Evolutionary conservation across 768 basidiomycete species (phyloP).

Genomic region (Lyophyllum shimeji): DNA sequence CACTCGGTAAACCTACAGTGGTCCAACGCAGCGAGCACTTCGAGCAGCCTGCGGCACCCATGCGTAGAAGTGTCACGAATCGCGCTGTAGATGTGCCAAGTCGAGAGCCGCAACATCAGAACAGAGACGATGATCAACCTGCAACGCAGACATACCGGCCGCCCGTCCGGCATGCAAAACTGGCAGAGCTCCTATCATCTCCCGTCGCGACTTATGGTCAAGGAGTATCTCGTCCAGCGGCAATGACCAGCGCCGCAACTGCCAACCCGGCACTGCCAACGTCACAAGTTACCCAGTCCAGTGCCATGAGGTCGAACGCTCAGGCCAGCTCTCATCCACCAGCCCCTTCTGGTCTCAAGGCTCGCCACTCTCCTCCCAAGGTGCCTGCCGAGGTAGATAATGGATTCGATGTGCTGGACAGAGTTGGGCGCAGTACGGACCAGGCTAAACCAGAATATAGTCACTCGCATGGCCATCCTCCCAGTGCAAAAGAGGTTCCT

Average conservation of each 20-base stretch:
- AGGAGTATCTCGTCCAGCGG: background rate
- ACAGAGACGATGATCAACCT: background rate
- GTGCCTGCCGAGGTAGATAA: background rate
- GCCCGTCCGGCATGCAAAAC: constrained; percentile 30
- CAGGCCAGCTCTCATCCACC: background rate
- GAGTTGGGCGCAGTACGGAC: background rate
- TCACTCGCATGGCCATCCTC: background rate
- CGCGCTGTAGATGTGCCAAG: background rate
- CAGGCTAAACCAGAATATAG: background rate
- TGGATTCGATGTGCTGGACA: background rate
- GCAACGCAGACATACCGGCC: constrained; percentile 10
- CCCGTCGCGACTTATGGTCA: background rate
- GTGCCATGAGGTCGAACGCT: background rate
- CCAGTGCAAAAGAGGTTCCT: background rate
- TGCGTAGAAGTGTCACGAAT: background rate
- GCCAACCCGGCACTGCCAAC: background rate
- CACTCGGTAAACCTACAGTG: background rate
- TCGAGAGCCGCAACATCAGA: background rate
- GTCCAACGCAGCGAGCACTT: background rate
- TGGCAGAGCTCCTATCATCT: constrained; percentile 35
- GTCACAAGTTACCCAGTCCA: background rate
- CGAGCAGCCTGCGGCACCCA: background rate
- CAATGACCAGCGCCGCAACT: background rate
- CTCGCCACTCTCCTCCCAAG: constrained; percentile 2
- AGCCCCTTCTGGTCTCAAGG: background rate